These are phyloP conservation scores for Aspergillus heteromorphus DNA, from an alignment of 495 filamentous ascomycete species.

Conservation along the genomic window DNA sequence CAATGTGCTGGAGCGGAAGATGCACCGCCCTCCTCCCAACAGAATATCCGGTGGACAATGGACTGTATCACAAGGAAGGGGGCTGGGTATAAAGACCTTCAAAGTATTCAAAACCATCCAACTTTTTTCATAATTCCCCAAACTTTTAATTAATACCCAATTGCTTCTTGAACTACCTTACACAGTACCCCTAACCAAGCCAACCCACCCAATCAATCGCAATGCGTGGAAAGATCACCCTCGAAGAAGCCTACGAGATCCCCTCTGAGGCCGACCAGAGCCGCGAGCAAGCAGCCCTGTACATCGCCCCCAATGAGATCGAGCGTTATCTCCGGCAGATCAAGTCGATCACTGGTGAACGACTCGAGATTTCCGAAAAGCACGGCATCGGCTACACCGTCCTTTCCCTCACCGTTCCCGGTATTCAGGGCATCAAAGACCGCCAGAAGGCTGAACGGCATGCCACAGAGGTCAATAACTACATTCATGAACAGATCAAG, in stretches of 20 bases:
- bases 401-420: slow-evolving; percentile 41
- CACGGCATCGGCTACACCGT: slow-evolving; percentile 51
- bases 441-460: slow-evolving; percentile 13
- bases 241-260: slow-evolving; percentile 33
- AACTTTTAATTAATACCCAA: too few species aligned
- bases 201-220: slow-evolving; percentile 2
- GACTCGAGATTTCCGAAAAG: slow-evolving; percentile 39
- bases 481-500: slow-evolving; percentile 37
- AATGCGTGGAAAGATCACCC: slow-evolving; percentile 33
- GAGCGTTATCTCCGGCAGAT: slow-evolving; percentile 20
- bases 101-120: too few species aligned
- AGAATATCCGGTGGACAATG: neutral
- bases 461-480: slow-evolving; percentile 42
- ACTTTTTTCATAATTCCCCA: neutral
- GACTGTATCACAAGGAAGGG: too few species aligned
- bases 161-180: neutral
- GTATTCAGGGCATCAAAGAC: slow-evolving; percentile 41
- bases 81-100: too few species aligned
- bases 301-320: slow-evolving; percentile 14
- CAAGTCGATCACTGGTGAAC: slow-evolving; percentile 33
- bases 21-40: neutral
- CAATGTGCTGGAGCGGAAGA: neutral
- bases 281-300: slow-evolving; percentile 19
- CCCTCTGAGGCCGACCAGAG: slow-evolving; percentile 19
- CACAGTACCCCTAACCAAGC: neutral